Base-by-base conservation (phyloP, 768 basidiomycete genomes). In the Epithele typhae region DNA sequence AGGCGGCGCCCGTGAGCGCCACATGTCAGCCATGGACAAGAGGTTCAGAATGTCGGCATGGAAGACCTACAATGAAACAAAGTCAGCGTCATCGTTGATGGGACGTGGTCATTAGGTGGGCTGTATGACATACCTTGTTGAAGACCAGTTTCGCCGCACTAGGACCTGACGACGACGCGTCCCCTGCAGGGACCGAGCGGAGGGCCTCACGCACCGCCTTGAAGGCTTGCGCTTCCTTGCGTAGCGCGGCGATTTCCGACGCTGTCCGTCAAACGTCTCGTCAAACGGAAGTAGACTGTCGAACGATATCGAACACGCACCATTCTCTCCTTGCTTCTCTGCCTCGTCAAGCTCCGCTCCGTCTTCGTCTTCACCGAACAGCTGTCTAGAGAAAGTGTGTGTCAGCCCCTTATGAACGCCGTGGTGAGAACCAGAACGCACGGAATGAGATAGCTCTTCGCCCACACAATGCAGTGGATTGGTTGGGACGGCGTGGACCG, bases 401-500 rank as follows among this genome's bases (percentile, higher is more conserved):
- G 17, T 35, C 15, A 33, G 9, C 7, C 33, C 17, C 30, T 25
- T 32, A 21, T 7, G 1, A 17, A 6, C 5, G 12, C 6, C 19
- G 4, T 12, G 19, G 23, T n/a, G 11, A 33, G 15, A 17, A 3
- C 9, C 10, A 23, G 11, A 11, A 68, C 87, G 61, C 56, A 91
- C 94, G 87, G 84, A 58, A 97, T 78, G 11, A 99, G 81, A 70
- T 98, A 98, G 47, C 82, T 93, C 65, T 98, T 99, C 24, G 92
- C 92, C 96, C 96, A 99, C 2, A 97, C 94, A 40, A 99, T 97
- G 60, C 95, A 99, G 59, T 99, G 96, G 41, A 98, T 96, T 0
- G 96, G 92, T 54, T 95, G 94, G 47, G 87, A 91, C 0, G 96
- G 96, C 0, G 96, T 98, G 2, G 92, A 92, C 32, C 95, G 84